Percentiles rank a stretch among this genome's conserved stretches.
phyloP scores from a whole-genome alignment of 2,329 filamentous ascomycete species.

The Penicillium thymicola region DNA sequence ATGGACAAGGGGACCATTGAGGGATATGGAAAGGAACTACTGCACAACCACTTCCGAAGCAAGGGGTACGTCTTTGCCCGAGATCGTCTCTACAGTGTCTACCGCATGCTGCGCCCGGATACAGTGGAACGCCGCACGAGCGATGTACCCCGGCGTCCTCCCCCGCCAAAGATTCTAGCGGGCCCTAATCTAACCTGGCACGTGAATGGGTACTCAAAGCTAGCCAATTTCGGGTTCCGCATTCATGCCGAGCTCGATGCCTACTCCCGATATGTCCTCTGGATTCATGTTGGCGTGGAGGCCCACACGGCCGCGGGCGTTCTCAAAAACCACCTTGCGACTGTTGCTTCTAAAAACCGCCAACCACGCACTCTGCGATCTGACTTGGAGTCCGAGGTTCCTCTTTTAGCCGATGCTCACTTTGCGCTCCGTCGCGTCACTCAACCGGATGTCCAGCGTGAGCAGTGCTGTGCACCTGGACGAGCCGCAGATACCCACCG shows the following conservation, averaged over 20 bases:
- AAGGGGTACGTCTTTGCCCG: constrained; percentile 13
- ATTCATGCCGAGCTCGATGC: constrained; percentile 23
- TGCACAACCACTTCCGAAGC: constrained; percentile 12
- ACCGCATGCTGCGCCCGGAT: constrained; percentile 8
- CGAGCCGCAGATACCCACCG: constrained; percentile 10
- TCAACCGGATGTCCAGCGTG: constrained; percentile 3
- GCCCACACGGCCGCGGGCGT: constrained; percentile 15
- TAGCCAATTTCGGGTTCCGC: constrained; percentile 19
- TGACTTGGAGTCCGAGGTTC: constrained; percentile 6
- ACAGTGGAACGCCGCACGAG: constrained; percentile 4
- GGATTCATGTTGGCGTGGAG: constrained; percentile 17
- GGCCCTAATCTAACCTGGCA: constrained; percentile 22
- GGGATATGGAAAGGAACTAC: constrained; percentile 10
- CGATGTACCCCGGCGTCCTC: constrained; percentile 7
- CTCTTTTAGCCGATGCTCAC: constrained; percentile 9
- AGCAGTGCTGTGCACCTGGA: constrained; percentile 8
- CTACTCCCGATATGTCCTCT: constrained; percentile 23
- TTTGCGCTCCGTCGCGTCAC: constrained; percentile 1
- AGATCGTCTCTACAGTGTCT: constrained; percentile 15
- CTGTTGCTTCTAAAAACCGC: constrained; percentile 1
- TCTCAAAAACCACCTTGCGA: constrained; percentile 15
- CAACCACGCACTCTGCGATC: constrained; percentile 12
- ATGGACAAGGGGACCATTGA: constrained; percentile 12
- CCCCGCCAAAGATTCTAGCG: constrained; percentile 11
- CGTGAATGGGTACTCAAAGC: constrained; percentile 21